Base-by-base conservation (phyloP, 2,329 filamentous ascomycete genomes). In the Paraphoma sp. region DNA sequence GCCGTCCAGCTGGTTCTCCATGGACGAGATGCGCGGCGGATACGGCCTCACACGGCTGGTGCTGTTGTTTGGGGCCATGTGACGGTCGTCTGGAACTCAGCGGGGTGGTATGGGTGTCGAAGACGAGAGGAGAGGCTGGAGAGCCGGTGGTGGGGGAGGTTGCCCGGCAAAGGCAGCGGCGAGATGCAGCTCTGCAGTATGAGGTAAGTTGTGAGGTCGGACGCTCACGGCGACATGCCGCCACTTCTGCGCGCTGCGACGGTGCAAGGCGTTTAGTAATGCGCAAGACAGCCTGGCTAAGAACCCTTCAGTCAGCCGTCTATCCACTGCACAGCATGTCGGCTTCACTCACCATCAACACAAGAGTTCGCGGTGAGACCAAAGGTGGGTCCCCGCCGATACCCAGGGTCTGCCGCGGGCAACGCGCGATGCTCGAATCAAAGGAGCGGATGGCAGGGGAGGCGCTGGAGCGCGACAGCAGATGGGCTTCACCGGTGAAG, bases 141-240 rank as follows among this genome's bases (percentile, higher is more conserved):
- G 41, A 12, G 46, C 53, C 28, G n/a, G 17, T 12, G 42, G 41
- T 31, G 45, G 47, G 40, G 51, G 45, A 17, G 42, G 42, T 42
- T 45, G 18, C 17, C 48, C 52, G 45, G 17, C 30, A 31, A 23
- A 23, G 52, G 45, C 41, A 23, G 30, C 18, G 33, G 42, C 43
- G 49, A 45, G 45, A 30, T 23, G 51, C 23, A 23, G 23, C 23
- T 23, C 23, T 23, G 23, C 23, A 23, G 23, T 48, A 51, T 14
- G 48, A 52, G 49, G 53, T 41, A 47, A 23, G 23, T 23, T 23
- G 23, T 49, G 56, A 50, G 46, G 49, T 62, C 59, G 61, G 60
- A 52, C 51, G 57, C 62, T 65, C 63, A 73, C 67, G 58, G 62
- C 61, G 58, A 66, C 67, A 69, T 70, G 54, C 62, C 70, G 70